phyloP scores from a whole-genome alignment of 2,329 filamentous ascomycete species.

The Aspergillus alliaceus region DNA sequence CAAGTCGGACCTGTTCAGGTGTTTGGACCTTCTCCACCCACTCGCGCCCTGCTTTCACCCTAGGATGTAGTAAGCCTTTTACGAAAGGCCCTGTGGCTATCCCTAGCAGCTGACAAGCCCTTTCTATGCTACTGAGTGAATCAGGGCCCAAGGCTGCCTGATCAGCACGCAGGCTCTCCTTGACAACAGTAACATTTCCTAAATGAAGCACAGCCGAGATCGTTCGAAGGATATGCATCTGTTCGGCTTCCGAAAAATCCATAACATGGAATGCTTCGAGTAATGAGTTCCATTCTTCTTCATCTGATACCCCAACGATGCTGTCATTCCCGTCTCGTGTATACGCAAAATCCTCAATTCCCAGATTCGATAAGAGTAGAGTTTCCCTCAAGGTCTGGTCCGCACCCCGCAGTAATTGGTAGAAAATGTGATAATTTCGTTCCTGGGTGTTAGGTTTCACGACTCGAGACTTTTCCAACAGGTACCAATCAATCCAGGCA shows the following conservation, averaged over 20 bases:
- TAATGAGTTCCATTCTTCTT: slow-evolving; percentile 83
- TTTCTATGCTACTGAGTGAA: slow-evolving; percentile 71
- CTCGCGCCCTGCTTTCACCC: slow-evolving; percentile 91
- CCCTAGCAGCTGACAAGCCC: slow-evolving; percentile 79
- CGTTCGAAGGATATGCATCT: slow-evolving; percentile 77
- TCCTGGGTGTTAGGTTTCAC: slow-evolving; percentile 84
- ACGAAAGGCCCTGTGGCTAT: slow-evolving; percentile 83
- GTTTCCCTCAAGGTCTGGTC: slow-evolving; percentile 70
- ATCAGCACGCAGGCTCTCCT: slow-evolving; percentile 86
- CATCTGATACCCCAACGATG: slow-evolving; percentile 86
- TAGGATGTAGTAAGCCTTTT: slow-evolving; percentile 84
- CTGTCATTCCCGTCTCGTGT: slow-evolving; percentile 88
- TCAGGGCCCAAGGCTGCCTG: slow-evolving; percentile 81
- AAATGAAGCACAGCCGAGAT: slow-evolving; percentile 90
- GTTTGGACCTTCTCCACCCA: slow-evolving; percentile 99
- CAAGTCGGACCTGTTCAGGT: slow-evolving; percentile 88
- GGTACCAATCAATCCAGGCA: slow-evolving; percentile 97
- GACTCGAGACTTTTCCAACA: slow-evolving; percentile 96
- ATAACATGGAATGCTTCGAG: slow-evolving; percentile 94
- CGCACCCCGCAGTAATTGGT: slow-evolving; percentile 87
- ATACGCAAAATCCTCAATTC: slow-evolving; percentile 86
- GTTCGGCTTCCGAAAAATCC: slow-evolving; percentile 85
- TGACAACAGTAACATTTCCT: slow-evolving; percentile 85
- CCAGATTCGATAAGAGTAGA: slow-evolving; percentile 72
- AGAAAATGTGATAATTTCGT: slow-evolving; percentile 96